phyloP scores from a whole-genome alignment of 768 basidiomycete species.

The Naganishia randhawae region DNA sequence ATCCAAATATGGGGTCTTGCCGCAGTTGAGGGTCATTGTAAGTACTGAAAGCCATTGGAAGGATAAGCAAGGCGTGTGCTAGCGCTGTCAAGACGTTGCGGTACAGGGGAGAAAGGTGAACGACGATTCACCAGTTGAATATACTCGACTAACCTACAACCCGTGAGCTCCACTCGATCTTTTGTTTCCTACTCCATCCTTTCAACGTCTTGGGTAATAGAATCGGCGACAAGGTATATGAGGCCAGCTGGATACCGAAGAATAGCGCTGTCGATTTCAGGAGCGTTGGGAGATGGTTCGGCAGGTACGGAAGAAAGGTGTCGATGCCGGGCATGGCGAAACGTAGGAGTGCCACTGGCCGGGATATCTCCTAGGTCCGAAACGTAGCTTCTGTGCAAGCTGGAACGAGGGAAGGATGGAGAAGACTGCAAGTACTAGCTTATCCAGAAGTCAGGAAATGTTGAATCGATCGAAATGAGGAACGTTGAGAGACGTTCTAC shows the following conservation, averaged over 20 bases:
- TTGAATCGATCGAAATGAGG: not conserved
- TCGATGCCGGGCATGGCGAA: slow-evolving; percentile 1
- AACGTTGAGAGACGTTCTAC: not conserved
- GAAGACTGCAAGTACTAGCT: not conserved
- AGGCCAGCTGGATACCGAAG: slow-evolving; percentile 59
- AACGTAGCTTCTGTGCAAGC: not conserved
- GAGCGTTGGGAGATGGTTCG: slow-evolving; percentile 59
- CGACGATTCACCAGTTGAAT: not conserved
- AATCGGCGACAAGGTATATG: slow-evolving; percentile 62
- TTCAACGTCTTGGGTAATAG: slow-evolving; percentile 48
- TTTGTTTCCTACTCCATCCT: slow-evolving; percentile 25
- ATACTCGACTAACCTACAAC: slow-evolving; percentile 10
- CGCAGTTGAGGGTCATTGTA: slow-evolving; percentile 56
- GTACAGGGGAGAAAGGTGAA: not conserved
- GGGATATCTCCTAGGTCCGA: not conserved
- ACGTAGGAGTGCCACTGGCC: not conserved
- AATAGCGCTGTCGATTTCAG: slow-evolving; percentile 51
- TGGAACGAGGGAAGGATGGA: not conserved
- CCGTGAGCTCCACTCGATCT: slow-evolving; percentile 26
- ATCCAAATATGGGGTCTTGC: slow-evolving; percentile 71
- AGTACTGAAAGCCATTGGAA: slow-evolving; percentile 62
- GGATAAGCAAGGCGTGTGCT: slow-evolving; percentile 64
- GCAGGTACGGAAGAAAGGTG: slow-evolving; percentile 58
- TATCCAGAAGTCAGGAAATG: not conserved
- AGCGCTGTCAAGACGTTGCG: slow-evolving; percentile 54